These are phyloP conservation scores for Gelatoporia subvermispora DNA, from an alignment of 768 basidiomycete genomes.

Conservation along the genomic window DNA sequence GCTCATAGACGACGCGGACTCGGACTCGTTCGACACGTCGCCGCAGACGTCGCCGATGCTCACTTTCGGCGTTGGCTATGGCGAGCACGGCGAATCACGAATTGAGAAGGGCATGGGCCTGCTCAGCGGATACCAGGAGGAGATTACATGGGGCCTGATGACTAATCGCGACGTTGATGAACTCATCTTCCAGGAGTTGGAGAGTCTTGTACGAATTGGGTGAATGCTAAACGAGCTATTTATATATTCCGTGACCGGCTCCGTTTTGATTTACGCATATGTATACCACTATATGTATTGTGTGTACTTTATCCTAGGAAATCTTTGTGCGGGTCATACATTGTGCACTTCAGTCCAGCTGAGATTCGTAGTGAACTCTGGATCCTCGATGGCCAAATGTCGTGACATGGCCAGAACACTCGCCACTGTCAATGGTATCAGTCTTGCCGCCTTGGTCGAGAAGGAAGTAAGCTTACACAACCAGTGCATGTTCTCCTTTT, in stretches of 20 bases:
- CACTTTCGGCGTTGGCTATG: conserved; percentile 83
- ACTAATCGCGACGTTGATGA: conserved; percentile 71
- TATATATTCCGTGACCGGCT: not conserved
- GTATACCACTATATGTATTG: conserved; percentile 2
- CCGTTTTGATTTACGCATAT: conserved; percentile 1
- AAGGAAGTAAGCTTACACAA: conserved; percentile 45
- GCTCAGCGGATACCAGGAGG: conserved; percentile 65
- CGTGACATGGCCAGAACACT: conserved; percentile 13
- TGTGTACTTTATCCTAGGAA: not conserved
- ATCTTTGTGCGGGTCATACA: too few species aligned
- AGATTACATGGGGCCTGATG: conserved; percentile 63
- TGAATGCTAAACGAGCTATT: conserved; percentile 21
- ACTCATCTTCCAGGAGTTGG: conserved; percentile 72
- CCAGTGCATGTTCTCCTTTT: conserved; percentile 47
- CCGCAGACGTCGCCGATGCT: conserved; percentile 56
- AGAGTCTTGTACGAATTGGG: conserved; percentile 70
- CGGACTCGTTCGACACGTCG: conserved; percentile 65
- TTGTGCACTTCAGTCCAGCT: too few species aligned
- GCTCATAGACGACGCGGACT: conserved; percentile 64
- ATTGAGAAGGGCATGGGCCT: conserved; percentile 73
- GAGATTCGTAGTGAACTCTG: not conserved
- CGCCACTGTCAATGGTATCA: conserved; percentile 5
- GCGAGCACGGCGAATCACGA: conserved; percentile 61
- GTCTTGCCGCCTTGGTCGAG: not conserved
- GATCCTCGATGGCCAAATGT: conserved; percentile 1